A percentile compares a stretch with the other conserved stretches of the same genome.
Evolutionary conservation across 495 filamentous ascomycete genomes (phyloP).

Genomic region (Aspergillus conjunctus): DNA sequence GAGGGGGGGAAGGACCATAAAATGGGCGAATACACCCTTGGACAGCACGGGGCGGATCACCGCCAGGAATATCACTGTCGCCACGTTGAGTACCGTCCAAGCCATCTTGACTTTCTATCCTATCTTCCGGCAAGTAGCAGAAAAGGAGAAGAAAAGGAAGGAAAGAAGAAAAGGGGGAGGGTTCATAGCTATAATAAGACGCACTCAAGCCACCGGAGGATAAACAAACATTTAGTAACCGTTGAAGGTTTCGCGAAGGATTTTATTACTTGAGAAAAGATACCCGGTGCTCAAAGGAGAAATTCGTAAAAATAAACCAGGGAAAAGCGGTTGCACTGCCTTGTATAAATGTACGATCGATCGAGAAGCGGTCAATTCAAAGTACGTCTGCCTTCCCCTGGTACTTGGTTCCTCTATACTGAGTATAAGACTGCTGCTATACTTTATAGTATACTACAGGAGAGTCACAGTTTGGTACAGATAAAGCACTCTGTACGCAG

Average conservation of each 20-base stretch:
- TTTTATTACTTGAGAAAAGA: too few species aligned
- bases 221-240: background rate
- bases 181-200: background rate
- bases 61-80: background rate
- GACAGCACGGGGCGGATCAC: background rate
- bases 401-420: background rate
- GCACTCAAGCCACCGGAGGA: background rate
- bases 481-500: background rate
- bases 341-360: background rate
- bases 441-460: background rate
- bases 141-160: background rate
- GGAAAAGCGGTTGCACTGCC: background rate
- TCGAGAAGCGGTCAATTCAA: constrained; percentile 1
- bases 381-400: background rate
- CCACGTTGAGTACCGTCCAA: background rate
- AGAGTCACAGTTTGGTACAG: background rate
- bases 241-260: background rate
- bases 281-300: too few species aligned
- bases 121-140: background rate
- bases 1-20: constrained; percentile 7
- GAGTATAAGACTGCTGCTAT: background rate
- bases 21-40: constrained; percentile 17
- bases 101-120: background rate
- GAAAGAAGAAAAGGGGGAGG: background rate
- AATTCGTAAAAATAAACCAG: background rate